Base-by-base conservation (phyloP, 2,329 filamentous ascomycete genomes). In the Epichloe festucae region DNA sequence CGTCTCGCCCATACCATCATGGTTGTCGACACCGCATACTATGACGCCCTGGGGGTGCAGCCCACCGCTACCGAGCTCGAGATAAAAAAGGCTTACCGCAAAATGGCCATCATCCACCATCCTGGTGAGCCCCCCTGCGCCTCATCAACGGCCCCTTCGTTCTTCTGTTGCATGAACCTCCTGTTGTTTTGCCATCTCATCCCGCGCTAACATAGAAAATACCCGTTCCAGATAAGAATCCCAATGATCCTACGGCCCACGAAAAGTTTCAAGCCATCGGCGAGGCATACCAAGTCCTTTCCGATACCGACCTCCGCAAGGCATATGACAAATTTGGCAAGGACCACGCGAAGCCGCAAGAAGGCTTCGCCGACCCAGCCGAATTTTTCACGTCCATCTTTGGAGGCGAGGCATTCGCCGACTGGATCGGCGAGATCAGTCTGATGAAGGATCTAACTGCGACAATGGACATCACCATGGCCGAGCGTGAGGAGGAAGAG, bases 341-440 rank as follows among this genome's bases (percentile, higher is more conserved):
- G 71, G 93, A 98, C 62, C 82, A 88, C 59, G 90, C 93, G 5
- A 87, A 91, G 64, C 93, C 93, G 0, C 82, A 84, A 61, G 87
- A 89, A 62, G 93, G 93, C 56, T 98, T 98, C 67, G 87, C 87
- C 74, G 93, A 98, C 67, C 93, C 93, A 1, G 79, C 89, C 57
- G 93, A 98, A 70, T 98, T 98, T 78, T 98, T 98, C 72, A 87
- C 87, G 62, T 94, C 90, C 75, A 98, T 98, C 60, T 98, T 98
- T 65, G 93, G 93, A 60, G 93, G 93, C 54, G 91, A 96, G 61
- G 89, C 91, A 12, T 98, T 98, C 63, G 76, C 85, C 55, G 91
- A 98, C 73, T 89, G 93, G 76, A 97, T 98, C 63, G 93, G 93
- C 59, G 93, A 98, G 76, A 95, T 98, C 60, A 93, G 88, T 48